These are phyloP conservation scores for Gossypium longicalyx DNA, from an alignment of 345 rosid genomes.

Conservation along the genomic window DNA sequence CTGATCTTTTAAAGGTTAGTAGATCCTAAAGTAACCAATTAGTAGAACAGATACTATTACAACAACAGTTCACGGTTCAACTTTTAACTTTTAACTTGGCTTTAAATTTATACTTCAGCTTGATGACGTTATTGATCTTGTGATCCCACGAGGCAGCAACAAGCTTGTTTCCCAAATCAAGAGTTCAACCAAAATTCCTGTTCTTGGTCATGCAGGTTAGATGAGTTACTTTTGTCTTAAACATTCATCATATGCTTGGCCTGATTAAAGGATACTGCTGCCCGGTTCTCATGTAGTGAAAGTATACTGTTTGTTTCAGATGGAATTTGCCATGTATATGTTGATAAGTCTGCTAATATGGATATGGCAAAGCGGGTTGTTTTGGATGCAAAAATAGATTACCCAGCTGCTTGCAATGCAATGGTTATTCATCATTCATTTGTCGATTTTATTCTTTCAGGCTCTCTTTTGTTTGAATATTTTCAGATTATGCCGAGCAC, in stretches of 20 bases:
- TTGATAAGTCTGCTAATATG: slow-evolving; percentile 80
- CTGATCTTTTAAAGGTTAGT: slow-evolving; percentile 85
- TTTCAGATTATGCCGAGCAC: not conserved
- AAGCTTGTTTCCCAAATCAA: slow-evolving; percentile 88
- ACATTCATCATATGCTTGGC: slow-evolving; percentile 1
- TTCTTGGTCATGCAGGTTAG: slow-evolving; percentile 96
- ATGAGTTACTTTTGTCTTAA: slow-evolving; percentile 13
- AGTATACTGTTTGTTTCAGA: slow-evolving; percentile 38
- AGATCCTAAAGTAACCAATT: slow-evolving; percentile 17
- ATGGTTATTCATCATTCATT: slow-evolving; percentile 52
- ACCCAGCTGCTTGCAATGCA: slow-evolving; percentile 97
- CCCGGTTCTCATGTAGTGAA: slow-evolving; percentile 10
- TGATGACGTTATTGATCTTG: slow-evolving; percentile 97
- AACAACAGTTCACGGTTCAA: slow-evolving; percentile 6
- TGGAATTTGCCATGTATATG: slow-evolving; percentile 95
- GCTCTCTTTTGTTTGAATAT: not conserved
- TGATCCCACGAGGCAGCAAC: slow-evolving; percentile 99
- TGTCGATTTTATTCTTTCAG: not conserved
- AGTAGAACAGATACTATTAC: slow-evolving; percentile 4
- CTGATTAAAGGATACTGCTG: slow-evolving; percentile 4
- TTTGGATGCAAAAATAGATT: slow-evolving; percentile 88
- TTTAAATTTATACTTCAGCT: slow-evolving; percentile 54
- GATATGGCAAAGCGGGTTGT: slow-evolving; percentile 80
- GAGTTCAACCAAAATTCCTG: slow-evolving; percentile 90
- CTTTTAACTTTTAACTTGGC: slow-evolving; percentile 14